Percentiles rank a stretch among this genome's conserved stretches.
Evolutionary conservation across 257 asterid genomes (phyloP).

Genomic region (Solanum dulcamara): DNA sequence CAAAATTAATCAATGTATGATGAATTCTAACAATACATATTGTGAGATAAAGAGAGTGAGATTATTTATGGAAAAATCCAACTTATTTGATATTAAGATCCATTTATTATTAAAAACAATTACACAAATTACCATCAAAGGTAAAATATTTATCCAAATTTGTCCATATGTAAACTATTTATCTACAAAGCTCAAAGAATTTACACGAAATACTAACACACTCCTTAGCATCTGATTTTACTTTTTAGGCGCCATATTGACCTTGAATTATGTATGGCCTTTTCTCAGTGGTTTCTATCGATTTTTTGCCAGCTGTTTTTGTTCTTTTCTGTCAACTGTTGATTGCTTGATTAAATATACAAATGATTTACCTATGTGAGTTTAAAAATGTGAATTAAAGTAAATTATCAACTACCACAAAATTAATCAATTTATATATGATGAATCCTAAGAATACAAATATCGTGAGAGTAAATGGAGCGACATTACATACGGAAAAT

Average conservation of each 20-base stretch:
- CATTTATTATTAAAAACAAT: not conserved
- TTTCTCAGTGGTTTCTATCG: not conserved
- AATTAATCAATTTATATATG: not conserved
- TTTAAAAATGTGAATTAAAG: not conserved
- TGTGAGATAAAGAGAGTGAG: not conserved
- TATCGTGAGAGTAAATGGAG: not conserved
- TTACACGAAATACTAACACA: no score
- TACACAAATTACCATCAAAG: no score
- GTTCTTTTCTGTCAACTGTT: not conserved
- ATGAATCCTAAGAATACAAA: no score
- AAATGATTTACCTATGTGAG: accelerated
- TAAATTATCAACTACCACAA: not conserved
- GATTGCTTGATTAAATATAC: not conserved
- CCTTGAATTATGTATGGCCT: not conserved
- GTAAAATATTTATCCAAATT: no score
- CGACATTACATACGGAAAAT: not conserved
- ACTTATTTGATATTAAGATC: not conserved
- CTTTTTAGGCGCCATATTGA: no score
- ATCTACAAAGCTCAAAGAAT: no score
- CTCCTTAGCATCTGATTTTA: no score
- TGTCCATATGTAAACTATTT: no score
- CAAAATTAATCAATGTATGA: not conserved
- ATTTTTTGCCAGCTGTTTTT: not conserved
- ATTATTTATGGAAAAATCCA: not conserved
- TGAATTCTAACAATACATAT: no score